A percentile compares a stretch with the other conserved stretches of the same genome.
These are phyloP conservation scores for Didymella pomorum DNA, from an alignment of 2,329 filamentous ascomycete genomes.

Conservation along the genomic window DNA sequence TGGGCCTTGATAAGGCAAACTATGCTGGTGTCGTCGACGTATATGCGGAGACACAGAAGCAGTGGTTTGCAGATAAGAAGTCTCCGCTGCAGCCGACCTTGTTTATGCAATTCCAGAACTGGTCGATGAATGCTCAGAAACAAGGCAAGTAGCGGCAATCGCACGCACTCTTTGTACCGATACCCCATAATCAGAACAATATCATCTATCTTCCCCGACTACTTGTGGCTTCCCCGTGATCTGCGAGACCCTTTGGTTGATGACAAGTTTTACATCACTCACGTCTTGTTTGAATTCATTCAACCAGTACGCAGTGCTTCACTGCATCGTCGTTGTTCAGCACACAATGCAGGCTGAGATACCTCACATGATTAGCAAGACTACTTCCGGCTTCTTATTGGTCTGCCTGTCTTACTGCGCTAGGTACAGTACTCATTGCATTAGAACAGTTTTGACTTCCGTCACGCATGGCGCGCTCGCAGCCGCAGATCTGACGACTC, in stretches of 20 bases:
- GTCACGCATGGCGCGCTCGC: slow-evolving; percentile 24
- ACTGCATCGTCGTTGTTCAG: background rate
- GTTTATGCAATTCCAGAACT: slow-evolving; percentile 59
- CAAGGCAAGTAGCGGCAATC: slow-evolving; percentile 31
- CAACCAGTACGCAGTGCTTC: background rate
- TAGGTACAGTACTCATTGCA: background rate
- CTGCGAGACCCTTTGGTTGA: background rate
- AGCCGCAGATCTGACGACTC: slow-evolving; percentile 6
- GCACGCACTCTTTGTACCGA: background rate
- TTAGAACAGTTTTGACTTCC: slow-evolving; percentile 3
- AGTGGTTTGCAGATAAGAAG: slow-evolving; percentile 55
- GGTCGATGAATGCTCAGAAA: slow-evolving; percentile 45
- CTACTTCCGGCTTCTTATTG: background rate
- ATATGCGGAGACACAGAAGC: slow-evolving; percentile 54
- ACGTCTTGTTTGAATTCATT: too few species aligned
- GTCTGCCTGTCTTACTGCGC: background rate
- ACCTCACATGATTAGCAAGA: background rate
- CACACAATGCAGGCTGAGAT: background rate
- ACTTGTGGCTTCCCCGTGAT: background rate
- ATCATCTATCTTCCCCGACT: background rate
- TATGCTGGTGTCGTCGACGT: slow-evolving; percentile 51
- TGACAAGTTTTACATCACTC: background rate
- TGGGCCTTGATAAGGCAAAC: slow-evolving; percentile 55
- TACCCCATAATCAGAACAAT: background rate
- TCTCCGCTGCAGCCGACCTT: slow-evolving; percentile 53